Evolutionary conservation across 2,329 filamentous ascomycete species (phyloP).

Genomic region (Aureobasidium mangrovei): DNA sequence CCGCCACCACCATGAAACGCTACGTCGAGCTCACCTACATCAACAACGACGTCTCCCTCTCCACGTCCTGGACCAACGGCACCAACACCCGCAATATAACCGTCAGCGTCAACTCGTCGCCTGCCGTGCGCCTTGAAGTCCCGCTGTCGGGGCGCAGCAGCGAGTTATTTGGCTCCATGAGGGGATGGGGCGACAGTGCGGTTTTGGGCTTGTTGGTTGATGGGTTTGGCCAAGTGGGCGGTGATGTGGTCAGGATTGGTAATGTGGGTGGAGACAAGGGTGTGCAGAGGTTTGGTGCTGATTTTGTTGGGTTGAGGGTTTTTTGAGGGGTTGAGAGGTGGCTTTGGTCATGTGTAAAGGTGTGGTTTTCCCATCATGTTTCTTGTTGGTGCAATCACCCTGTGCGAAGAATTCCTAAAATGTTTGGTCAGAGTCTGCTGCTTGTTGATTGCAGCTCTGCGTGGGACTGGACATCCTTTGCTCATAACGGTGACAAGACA

Average conservation of each 20-base stretch:
- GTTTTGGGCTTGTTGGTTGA: slow-evolving; percentile 38
- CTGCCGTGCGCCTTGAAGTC: slow-evolving; percentile 40
- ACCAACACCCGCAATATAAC: slow-evolving; percentile 45
- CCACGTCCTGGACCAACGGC: slow-evolving; percentile 35
- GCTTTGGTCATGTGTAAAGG: too few relatives aligned
- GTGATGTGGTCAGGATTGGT: slow-evolving; percentile 32
- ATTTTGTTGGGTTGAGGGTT: slow-evolving; percentile 38
- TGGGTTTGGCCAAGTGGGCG: slow-evolving; percentile 32
- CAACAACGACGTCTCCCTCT: slow-evolving; percentile 44
- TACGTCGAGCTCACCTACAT: slow-evolving; percentile 43
- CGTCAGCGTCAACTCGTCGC: slow-evolving; percentile 36
- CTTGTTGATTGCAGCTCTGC: too few relatives aligned
- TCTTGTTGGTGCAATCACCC: too few relatives aligned
- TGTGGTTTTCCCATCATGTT: too few relatives aligned
- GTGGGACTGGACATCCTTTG: too few relatives aligned
- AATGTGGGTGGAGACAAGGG: slow-evolving; percentile 18
- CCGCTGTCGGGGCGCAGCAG: slow-evolving; percentile 35
- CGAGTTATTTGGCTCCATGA: slow-evolving; percentile 33
- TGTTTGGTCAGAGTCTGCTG: too few relatives aligned
- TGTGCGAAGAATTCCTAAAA: too few relatives aligned
- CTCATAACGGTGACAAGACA: too few relatives aligned
- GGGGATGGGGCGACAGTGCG: slow-evolving; percentile 44
- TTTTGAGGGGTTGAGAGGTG: neutral
- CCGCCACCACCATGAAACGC: slow-evolving; percentile 23
- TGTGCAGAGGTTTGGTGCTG: slow-evolving; percentile 29